A percentile compares a stretch with the other conserved stretches of the same genome.
These are phyloP conservation scores for Phytophthora citricola DNA, from an alignment of 352 stramenopile genomes.

Conservation along the genomic window DNA sequence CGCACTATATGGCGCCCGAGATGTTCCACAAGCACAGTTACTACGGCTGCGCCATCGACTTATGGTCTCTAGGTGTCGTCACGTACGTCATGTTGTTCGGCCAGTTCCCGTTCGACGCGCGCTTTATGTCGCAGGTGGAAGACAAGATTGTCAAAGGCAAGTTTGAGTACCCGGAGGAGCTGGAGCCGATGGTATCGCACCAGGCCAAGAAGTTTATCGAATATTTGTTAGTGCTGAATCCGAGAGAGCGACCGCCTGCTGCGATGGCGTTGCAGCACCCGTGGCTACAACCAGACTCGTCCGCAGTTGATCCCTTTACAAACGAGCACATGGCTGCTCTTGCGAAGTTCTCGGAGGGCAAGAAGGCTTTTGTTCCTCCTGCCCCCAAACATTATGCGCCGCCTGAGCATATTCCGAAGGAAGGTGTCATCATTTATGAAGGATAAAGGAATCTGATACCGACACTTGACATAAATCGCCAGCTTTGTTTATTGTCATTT, in stretches of 20 bases:
- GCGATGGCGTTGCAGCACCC: slow-evolving; percentile 71
- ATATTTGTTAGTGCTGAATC: slow-evolving; percentile 71
- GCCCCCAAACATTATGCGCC: slow-evolving; percentile 27
- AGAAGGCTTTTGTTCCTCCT: slow-evolving; percentile 40
- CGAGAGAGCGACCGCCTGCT: slow-evolving; percentile 64
- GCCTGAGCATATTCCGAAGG: slow-evolving; percentile 23
- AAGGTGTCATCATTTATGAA: slow-evolving; percentile 36
- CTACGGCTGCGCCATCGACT: slow-evolving; percentile 75
- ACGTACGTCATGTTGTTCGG: slow-evolving; percentile 82
- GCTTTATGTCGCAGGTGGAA: slow-evolving; percentile 85
- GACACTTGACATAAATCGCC: slow-evolving; percentile 29
- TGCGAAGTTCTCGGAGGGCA: slow-evolving; percentile 54
- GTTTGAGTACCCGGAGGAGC: slow-evolving; percentile 63
- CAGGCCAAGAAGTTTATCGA: slow-evolving; percentile 83
- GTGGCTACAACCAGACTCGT: slow-evolving; percentile 63
- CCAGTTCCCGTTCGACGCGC: slow-evolving; percentile 75
- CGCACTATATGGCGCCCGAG: slow-evolving; percentile 87
- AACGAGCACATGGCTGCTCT: slow-evolving; percentile 58
- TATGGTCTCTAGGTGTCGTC: slow-evolving; percentile 83
- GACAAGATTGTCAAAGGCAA: slow-evolving; percentile 79
- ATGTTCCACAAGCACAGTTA: slow-evolving; percentile 69
- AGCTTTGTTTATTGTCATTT: slow-evolving; percentile 36
- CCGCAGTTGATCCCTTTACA: slow-evolving; percentile 43
- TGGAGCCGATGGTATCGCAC: slow-evolving; percentile 59
- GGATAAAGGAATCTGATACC: slow-evolving; percentile 6